phyloP scores from a whole-genome alignment of 805 yeast species.

The Candida boidinii region DNA sequence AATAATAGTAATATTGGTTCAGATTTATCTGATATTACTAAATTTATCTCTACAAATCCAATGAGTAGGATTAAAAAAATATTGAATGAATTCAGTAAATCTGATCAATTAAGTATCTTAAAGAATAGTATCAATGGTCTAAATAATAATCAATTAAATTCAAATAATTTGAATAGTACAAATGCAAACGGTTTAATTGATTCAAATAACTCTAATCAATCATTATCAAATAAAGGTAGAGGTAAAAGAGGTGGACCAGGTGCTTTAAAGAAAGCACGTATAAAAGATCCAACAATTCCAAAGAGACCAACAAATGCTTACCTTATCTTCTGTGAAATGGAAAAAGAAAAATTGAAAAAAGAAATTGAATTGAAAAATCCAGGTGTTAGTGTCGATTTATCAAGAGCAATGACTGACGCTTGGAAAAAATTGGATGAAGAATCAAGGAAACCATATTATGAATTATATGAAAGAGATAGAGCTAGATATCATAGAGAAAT shows the following conservation, averaged over 20 bases:
- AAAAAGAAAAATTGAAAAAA: constrained; percentile 62
- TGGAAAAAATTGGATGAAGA: constrained; percentile 74
- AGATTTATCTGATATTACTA: no score
- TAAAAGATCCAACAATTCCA: constrained; percentile 79
- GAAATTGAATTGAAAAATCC: constrained; percentile 45
- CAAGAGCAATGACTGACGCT: constrained; percentile 72
- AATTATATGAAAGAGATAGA: constrained; percentile 71
- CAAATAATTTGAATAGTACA: no score
- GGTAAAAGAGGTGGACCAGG: constrained; percentile 23
- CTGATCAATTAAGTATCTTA: no score
- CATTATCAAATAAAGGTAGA: constrained; percentile 7
- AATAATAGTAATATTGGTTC: no score
- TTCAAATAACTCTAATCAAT: not conserved
- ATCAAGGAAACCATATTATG: constrained; percentile 63
- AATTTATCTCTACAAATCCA: no score
- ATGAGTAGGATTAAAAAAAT: no score
- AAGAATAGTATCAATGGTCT: no score
- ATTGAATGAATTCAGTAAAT: no score
- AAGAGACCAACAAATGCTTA: constrained; percentile 89
- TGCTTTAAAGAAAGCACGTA: constrained; percentile 21
- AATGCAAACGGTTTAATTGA: no score
- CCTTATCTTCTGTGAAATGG: constrained; percentile 76
- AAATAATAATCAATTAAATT: no score
- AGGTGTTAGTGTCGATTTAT: constrained; percentile 52
- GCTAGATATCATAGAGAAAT: constrained; percentile 68